phyloP scores from a whole-genome alignment of 176 grass and related monocot species.

The Triticum monococcum region DNA sequence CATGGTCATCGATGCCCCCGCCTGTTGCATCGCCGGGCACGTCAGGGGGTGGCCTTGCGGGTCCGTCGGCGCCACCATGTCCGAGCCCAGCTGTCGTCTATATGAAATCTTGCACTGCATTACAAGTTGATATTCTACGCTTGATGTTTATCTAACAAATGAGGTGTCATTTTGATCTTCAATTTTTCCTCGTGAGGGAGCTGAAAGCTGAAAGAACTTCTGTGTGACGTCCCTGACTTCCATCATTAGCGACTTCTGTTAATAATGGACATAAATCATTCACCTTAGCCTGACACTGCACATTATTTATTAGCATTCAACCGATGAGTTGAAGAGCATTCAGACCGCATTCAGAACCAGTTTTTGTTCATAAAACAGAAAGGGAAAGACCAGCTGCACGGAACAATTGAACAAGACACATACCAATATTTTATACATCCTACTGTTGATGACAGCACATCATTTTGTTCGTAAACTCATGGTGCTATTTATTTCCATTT shows the following conservation, averaged over 20 bases:
- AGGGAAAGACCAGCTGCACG: too few species aligned
- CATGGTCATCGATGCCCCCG: too few species aligned
- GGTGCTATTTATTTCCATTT: not conserved
- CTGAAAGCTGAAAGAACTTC: conserved; percentile 69
- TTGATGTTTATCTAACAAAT: too few species aligned
- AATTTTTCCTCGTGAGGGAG: conserved; percentile 76
- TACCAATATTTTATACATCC: not conserved
- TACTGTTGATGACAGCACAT: not conserved
- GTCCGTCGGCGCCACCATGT: too few species aligned
- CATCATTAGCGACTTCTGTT: conserved; percentile 74
- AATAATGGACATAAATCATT: not conserved
- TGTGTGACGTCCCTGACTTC: conserved; percentile 66
- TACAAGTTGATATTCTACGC: too few species aligned
- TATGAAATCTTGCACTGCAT: too few species aligned
- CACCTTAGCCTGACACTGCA: not conserved
- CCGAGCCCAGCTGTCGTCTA: too few species aligned
- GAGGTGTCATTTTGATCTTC: conserved; percentile 77
- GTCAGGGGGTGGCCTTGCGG: too few species aligned
- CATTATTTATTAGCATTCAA: not conserved
- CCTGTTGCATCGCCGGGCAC: too few species aligned
- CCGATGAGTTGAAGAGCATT: not conserved
- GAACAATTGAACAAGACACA: too few species aligned
- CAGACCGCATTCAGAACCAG: not conserved
- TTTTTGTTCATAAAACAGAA: too few species aligned
- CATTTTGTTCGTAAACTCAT: not conserved